These are phyloP conservation scores for Sporothrix pseudoabietina DNA, from an alignment of 2,329 filamentous ascomycete species.

Conservation along the genomic window DNA sequence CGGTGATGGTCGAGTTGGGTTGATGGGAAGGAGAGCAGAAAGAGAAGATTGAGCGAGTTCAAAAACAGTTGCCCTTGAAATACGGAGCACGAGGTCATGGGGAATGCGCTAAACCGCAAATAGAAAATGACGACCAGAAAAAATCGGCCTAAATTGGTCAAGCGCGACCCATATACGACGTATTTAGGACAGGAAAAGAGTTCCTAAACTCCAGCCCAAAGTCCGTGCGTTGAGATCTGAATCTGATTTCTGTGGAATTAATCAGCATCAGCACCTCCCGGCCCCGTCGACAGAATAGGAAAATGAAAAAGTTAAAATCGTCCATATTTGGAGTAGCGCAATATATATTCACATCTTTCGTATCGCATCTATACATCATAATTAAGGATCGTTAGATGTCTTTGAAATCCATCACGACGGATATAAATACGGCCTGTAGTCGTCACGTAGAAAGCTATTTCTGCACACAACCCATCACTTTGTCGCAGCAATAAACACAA, in stretches of 20 bases:
- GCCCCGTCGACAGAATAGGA: conserved; percentile 4
- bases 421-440: conserved; percentile 20
- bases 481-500: not conserved
- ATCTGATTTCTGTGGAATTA: not conserved
- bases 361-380: not conserved
- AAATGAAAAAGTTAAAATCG: not conserved
- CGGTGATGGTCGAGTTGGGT: not conserved
- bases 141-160: not conserved
- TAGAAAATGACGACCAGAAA: not conserved
- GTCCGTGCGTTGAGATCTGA: not conserved
- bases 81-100: not conserved
- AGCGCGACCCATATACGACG: not conserved
- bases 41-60: not conserved
- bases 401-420: not conserved
- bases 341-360: not conserved
- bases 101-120: not conserved
- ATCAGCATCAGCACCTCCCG: not conserved
- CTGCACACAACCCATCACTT: not conserved
- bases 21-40: not conserved
- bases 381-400: not conserved
- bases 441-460: not conserved
- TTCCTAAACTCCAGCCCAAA: not conserved
- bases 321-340: not conserved
- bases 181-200: not conserved
- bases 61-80: not conserved